These are phyloP conservation scores for Kwoniella europaea DNA, from an alignment of 768 basidiomycete genomes.

Conservation along the genomic window DNA sequence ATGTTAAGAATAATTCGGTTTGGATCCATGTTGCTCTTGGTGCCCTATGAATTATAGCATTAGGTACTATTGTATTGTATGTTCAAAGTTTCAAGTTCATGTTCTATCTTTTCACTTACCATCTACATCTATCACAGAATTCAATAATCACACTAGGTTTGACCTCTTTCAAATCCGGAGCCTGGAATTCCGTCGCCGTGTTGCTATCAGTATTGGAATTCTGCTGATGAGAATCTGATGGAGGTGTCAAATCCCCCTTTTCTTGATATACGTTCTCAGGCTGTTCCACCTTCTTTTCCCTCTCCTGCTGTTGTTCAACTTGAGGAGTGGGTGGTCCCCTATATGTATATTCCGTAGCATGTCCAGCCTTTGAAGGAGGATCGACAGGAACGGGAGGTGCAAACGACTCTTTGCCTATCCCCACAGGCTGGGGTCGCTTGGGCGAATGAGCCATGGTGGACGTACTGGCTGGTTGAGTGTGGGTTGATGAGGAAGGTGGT, in stretches of 20 bases:
- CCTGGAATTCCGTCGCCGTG: not conserved
- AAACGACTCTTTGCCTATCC: not conserved
- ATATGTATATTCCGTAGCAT: slow-evolving; percentile 15
- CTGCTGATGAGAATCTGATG: not conserved
- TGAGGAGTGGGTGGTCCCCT: slow-evolving; percentile 13
- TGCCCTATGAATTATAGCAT: slow-evolving; percentile 65
- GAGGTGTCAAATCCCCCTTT: slow-evolving; percentile 8
- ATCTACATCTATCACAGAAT: slow-evolving; percentile 90
- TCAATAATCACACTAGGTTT: slow-evolving; percentile 76
- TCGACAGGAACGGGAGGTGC: slow-evolving; percentile 17
- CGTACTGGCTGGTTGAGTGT: not conserved
- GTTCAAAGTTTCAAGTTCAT: too few relatives aligned
- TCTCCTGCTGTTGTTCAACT: not conserved
- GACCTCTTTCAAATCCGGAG: slow-evolving; percentile 8
- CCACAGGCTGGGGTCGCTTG: not conserved
- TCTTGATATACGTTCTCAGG: not conserved
- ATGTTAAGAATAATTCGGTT: slow-evolving; percentile 88
- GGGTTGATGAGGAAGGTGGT: not conserved
- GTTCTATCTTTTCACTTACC: slow-evolving; percentile 62
- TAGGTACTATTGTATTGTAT: too few relatives aligned
- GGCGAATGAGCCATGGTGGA: slow-evolving; percentile 1
- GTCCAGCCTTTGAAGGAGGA: slow-evolving; percentile 11
- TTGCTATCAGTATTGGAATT: too few relatives aligned
- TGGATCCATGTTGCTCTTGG: slow-evolving; percentile 93
- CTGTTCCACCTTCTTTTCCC: not conserved